Evolutionary conservation across 2,329 filamentous ascomycete species (phyloP).

Genomic region (Trichoderma pleuroti): DNA sequence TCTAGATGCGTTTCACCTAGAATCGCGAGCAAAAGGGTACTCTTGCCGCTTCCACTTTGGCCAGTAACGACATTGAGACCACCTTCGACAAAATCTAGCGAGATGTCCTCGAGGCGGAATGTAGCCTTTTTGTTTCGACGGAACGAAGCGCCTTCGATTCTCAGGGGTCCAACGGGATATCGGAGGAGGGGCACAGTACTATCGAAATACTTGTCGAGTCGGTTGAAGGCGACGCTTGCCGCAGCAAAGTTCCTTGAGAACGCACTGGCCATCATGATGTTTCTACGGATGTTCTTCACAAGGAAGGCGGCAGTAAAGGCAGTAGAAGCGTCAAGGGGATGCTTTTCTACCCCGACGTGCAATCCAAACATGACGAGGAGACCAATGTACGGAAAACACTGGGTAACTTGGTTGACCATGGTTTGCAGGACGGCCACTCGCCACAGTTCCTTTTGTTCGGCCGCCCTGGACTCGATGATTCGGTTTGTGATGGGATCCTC

Average conservation of each 20-base stretch:
- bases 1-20: slow-evolving; percentile 54
- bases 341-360: slow-evolving; percentile 46
- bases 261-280: slow-evolving; percentile 48
- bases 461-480: slow-evolving; percentile 46
- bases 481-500: slow-evolving; percentile 51
- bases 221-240: slow-evolving; percentile 43
- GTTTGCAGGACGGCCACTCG: slow-evolving; percentile 47
- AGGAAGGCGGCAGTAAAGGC: slow-evolving; percentile 56
- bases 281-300: slow-evolving; percentile 50
- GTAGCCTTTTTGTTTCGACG: slow-evolving; percentile 47
- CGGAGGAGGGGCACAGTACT: slow-evolving; percentile 46
- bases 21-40: slow-evolving; percentile 51
- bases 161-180: slow-evolving; percentile 49
- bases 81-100: slow-evolving; percentile 50
- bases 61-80: slow-evolving; percentile 54
- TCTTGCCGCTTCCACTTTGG: slow-evolving; percentile 55
- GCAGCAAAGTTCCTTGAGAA: slow-evolving; percentile 37
- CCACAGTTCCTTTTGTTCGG: slow-evolving; percentile 55
- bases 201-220: slow-evolving; percentile 53
- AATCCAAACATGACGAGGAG: slow-evolving; percentile 53
- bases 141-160: slow-evolving; percentile 46
- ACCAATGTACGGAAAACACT: slow-evolving; percentile 50
- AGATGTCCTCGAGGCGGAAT: slow-evolving; percentile 48
- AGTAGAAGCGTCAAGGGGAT: slow-evolving; percentile 51
- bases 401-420: slow-evolving; percentile 46